These are phyloP conservation scores for Excoecaria cochinchinensis DNA, from an alignment of 345 rosid genomes.

Conservation along the genomic window DNA sequence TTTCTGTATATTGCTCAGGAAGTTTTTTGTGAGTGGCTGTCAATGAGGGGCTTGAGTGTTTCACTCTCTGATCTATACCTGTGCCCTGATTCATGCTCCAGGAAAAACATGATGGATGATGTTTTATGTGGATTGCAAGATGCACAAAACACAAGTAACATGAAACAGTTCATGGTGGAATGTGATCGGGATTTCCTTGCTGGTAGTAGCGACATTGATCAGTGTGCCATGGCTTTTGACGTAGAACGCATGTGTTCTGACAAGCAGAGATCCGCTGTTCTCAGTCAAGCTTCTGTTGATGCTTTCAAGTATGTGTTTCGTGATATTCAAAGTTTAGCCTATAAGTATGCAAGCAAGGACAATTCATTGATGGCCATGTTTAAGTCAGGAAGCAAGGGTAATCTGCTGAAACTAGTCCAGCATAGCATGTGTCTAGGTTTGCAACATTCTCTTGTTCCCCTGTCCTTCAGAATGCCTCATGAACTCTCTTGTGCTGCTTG, in stretches of 20 bases:
- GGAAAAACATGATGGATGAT: conserved; percentile 65
- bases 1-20: conserved; percentile 65
- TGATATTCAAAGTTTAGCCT: conserved; percentile 70
- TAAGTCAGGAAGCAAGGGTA: conserved; percentile 96
- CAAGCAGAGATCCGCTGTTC: conserved; percentile 74
- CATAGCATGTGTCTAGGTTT: conserved; percentile 90
- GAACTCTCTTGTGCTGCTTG: conserved; percentile 65
- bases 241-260: conserved; percentile 46
- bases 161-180: conserved; percentile 71
- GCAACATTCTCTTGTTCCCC: conserved; percentile 72
- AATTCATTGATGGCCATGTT: conserved; percentile 77
- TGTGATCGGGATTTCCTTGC: conserved; percentile 59
- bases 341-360: conserved; percentile 53
- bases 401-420: conserved; percentile 68
- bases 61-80: conserved; percentile 78
- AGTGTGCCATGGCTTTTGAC: conserved; percentile 36
- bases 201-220: conserved; percentile 39
- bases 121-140: conserved; percentile 60
- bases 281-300: conserved; percentile 70
- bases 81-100: conserved; percentile 45
- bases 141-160: conserved; percentile 57
- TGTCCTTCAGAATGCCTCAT: conserved; percentile 79
- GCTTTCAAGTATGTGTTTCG: conserved; percentile 71
- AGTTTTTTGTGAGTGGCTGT: conserved; percentile 86
- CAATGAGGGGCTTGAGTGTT: conserved; percentile 73